Conservation (phyloP, 345 rosid genomes). For the Brassica carinata region DNA sequence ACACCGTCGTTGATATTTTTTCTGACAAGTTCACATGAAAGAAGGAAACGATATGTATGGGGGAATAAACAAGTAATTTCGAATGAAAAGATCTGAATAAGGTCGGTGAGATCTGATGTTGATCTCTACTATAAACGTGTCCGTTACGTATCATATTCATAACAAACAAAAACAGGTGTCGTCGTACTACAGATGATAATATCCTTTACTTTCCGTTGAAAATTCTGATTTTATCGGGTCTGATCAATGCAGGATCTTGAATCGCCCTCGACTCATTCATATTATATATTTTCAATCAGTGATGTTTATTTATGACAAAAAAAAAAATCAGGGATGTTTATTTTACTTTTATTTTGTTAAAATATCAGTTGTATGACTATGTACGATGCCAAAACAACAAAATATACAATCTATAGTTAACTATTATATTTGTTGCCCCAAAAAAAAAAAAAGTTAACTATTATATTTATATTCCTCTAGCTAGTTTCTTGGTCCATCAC, state of each 20-base stretch:
- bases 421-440: too few species aligned
- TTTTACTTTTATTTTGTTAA: too few species aligned
- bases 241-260: neutral
- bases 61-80: neutral
- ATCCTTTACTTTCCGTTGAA: neutral
- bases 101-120: slow-evolving; percentile 22
- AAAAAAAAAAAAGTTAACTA: too few species aligned
- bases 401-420: too few species aligned
- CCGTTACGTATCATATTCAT: neutral
- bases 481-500: too few species aligned
- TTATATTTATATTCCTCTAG: too few species aligned
- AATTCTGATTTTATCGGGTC: neutral
- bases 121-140: slow-evolving; percentile 4
- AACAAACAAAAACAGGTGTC: neutral
- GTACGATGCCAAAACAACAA: too few species aligned
- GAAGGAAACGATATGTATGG: neutral
- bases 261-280: neutral
- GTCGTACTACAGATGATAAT: neutral
- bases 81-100: slow-evolving; percentile 9
- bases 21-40: neutral
- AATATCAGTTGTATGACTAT: too few species aligned
- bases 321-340: too few species aligned
- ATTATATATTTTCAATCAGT: too few species aligned
- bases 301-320: too few species aligned
- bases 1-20: neutral